Percentiles rank a stretch among this genome's conserved stretches.
phyloP scores from a whole-genome alignment of 2,329 filamentous ascomycete genomes.

The Alternaria angustiovoidea region DNA sequence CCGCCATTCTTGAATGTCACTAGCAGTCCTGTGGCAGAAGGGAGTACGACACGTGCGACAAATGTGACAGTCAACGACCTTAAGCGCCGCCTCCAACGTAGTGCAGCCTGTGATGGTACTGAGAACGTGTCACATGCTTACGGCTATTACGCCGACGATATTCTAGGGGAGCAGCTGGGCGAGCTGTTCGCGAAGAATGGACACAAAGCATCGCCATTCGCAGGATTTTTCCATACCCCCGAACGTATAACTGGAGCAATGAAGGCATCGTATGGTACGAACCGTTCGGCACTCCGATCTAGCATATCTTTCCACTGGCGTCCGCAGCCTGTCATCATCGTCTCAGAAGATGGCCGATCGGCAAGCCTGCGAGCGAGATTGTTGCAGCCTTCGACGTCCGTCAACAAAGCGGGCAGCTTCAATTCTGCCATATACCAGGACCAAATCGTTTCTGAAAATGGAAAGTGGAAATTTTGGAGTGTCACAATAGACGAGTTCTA shows the following conservation, averaged over 20 bases:
- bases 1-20: slow-evolving; percentile 26
- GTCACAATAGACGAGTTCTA: slow-evolving; percentile 41
- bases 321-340: slow-evolving; percentile 36
- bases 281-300: slow-evolving; percentile 25
- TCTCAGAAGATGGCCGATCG: slow-evolving; percentile 34
- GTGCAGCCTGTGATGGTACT: slow-evolving; percentile 31
- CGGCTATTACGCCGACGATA: slow-evolving; percentile 33
- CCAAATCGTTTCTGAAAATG: slow-evolving; percentile 35
- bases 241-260: slow-evolving; percentile 29
- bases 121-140: slow-evolving; percentile 37
- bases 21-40: neutral
- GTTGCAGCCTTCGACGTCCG: slow-evolving; percentile 35
- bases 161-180: slow-evolving; percentile 29
- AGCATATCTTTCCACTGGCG: slow-evolving; percentile 40
- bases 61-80: slow-evolving; percentile 22
- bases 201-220: slow-evolving; percentile 36
- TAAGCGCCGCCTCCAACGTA: slow-evolving; percentile 27
- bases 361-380: slow-evolving; percentile 26
- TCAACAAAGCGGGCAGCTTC: slow-evolving; percentile 29
- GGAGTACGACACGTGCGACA: neutral
- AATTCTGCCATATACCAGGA: slow-evolving; percentile 40
- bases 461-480: slow-evolving; percentile 38
- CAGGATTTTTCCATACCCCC: slow-evolving; percentile 34
- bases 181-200: slow-evolving; percentile 30
- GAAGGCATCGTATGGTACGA: slow-evolving; percentile 31